Base-by-base conservation (phyloP, 2,329 filamentous ascomycete species). In the Fusarium clavum region DNA sequence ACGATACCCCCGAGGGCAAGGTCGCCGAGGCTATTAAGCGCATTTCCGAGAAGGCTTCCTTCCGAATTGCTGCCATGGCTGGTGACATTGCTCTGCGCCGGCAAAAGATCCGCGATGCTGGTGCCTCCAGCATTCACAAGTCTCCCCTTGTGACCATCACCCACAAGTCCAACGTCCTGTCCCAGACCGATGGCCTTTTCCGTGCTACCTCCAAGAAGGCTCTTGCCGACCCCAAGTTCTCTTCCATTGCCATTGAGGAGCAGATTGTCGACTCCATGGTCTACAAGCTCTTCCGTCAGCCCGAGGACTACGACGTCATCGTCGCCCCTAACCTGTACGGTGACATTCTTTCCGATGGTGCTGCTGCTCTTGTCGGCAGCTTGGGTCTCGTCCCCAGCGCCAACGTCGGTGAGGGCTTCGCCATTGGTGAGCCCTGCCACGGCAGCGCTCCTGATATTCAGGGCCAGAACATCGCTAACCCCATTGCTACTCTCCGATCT, bases 221-320 rank as follows among this genome's bases (percentile, higher is more conserved):
- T 6, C 90, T 98, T 11, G 86, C 89, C 29, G 85, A 86, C 54
- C 73, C 87, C 14, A 86, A 84, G 72, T 98, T 93, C 84, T 81
- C 73, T 65, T 82, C 81, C 53, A 84, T 97, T 57, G 83, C 83
- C 44, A 86, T 98, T 57, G 96, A 98, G 82, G 96, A 98, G 86
- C 96, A 99, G 85, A 99, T 99, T 75, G 95, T 99, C 69, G 96
- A 99, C 83, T 95, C 92, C 67, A 99, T 99, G 96, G 94, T 98
- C 62, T 98, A 98, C 89, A 98, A 98, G 86, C 92, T 99, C 61
- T 98, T 98, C 90, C 93, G 95, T 68, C 94, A 98, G 83, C 96
- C 96, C 45, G 88, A 91, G 77, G 92, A 91, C 78, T 99, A 98
- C 89, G 96, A 99, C 80, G 95, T 98, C 73, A 97, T 99, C 75